These are phyloP conservation scores for Solanum chmielewskii DNA, from an alignment of 257 asterid genomes.

Conservation along the genomic window DNA sequence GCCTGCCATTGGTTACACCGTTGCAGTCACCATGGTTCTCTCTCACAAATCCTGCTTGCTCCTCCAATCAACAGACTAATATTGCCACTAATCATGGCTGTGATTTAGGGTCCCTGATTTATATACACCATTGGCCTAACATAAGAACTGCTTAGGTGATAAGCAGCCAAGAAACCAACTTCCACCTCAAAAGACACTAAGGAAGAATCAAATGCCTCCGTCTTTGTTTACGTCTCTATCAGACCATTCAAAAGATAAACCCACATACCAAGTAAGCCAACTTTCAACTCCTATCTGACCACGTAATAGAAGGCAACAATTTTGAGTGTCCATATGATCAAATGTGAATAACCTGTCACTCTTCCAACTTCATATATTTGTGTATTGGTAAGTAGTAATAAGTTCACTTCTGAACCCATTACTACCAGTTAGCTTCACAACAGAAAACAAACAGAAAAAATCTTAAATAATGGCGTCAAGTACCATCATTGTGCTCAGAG, in stretches of 20 bases:
- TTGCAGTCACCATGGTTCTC: not conserved
- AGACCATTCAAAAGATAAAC: not conserved
- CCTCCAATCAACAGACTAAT: not conserved
- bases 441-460: not conserved
- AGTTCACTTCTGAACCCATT: not conserved
- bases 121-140: not conserved
- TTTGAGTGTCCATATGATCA: not conserved
- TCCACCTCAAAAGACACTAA: not conserved
- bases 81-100: not conserved
- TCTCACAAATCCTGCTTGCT: not conserved
- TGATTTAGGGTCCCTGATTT: not conserved
- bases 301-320: not conserved
- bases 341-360: not conserved
- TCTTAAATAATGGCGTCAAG: not conserved
- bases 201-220: not conserved
- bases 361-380: not conserved
- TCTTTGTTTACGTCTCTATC: not conserved
- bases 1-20: not conserved
- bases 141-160: not conserved
- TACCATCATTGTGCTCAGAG: constrained; percentile 38
- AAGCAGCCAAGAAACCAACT: not conserved
- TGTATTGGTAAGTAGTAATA: not conserved
- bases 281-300: not conserved
- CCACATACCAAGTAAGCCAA: not conserved
- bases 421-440: not conserved